Evolutionary conservation across 192 early-diverging fungal species (phyloP).

Genomic region (Thamnidium elegans): DNA sequence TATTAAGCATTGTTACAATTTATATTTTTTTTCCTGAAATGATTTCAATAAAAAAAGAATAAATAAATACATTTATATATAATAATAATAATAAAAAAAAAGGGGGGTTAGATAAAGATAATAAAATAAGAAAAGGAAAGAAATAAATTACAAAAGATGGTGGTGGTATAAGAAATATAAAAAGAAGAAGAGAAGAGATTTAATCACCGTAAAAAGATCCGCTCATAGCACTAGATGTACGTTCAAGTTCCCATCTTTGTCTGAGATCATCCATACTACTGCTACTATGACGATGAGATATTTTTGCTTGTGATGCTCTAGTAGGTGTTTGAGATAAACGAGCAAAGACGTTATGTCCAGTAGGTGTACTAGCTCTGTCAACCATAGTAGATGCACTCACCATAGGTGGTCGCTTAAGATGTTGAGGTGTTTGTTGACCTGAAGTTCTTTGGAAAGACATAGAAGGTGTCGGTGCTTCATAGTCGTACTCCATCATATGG

Average conservation of each 20-base stretch:
- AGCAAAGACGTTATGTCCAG: constrained; percentile 30
- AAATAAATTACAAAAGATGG: constrained; percentile 3
- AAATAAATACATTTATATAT: not conserved
- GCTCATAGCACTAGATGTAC: constrained; percentile 23
- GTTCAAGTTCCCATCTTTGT: constrained; percentile 22
- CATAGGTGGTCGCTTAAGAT: constrained; percentile 10
- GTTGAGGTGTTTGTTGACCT: not conserved
- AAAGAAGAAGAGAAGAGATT: not conserved
- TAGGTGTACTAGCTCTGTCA: constrained; percentile 14
- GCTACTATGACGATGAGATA: constrained; percentile 34
- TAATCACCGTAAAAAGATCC: constrained; percentile 20
- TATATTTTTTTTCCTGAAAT: too few relatives aligned
- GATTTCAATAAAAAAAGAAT: not conserved
- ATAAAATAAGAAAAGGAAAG: constrained; percentile 7
- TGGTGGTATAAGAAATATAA: not conserved
- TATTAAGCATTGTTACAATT: too few relatives aligned
- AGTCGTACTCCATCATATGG: constrained; percentile 1
- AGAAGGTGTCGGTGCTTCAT: not conserved
- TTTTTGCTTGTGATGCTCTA: constrained; percentile 34
- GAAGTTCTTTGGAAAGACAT: constrained; percentile 18
- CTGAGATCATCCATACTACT: constrained; percentile 35
- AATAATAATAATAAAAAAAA: not conserved
- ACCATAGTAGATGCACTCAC: not conserved
- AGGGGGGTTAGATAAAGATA: not conserved
- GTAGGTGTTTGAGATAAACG: constrained; percentile 35